These are phyloP conservation scores for Lyophyllum atratum DNA, from an alignment of 768 basidiomycete species.

Conservation along the genomic window DNA sequence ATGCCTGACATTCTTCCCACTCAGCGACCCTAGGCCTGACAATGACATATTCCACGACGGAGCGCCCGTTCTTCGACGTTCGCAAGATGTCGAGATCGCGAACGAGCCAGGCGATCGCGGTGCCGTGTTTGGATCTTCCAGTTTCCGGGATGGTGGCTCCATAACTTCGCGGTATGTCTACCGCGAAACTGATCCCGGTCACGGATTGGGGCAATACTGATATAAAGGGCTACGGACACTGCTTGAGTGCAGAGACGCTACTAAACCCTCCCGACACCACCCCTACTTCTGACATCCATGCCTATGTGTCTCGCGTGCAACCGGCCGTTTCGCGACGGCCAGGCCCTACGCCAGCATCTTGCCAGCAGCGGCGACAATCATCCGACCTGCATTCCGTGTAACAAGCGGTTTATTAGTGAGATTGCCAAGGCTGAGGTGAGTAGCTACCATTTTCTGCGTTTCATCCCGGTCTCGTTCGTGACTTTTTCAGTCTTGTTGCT, in stretches of 20 bases:
- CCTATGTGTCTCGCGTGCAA: conserved; percentile 10
- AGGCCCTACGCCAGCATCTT: conserved; percentile 15
- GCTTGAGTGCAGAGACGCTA: too few relatives aligned
- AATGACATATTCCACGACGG: too few relatives aligned
- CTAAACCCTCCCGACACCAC: background rate
- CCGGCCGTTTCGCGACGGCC: conserved; percentile 6
- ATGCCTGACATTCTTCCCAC: too few relatives aligned
- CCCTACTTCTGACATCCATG: background rate
- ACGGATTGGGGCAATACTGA: background rate
- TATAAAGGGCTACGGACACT: background rate
- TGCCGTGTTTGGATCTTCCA: background rate
- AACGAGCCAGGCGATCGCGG: too few relatives aligned
- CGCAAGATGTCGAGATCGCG: background rate
- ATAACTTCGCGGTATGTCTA: background rate
- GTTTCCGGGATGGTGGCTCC: background rate
- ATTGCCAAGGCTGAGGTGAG: conserved; percentile 7
- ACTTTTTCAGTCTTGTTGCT: background rate
- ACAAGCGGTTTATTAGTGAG: conserved; percentile 11
- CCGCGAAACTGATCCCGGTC: background rate
- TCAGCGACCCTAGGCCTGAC: too few relatives aligned
- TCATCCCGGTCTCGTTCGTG: background rate
- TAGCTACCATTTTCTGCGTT: background rate
- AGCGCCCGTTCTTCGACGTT: background rate
- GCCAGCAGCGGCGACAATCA: background rate
- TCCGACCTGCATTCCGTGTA: conserved; percentile 7